Percentiles rank a stretch among this genome's conserved stretches.
Evolutionary conservation across 163 green algal species (phyloP).

Genomic region (Coccomyxa subellipsoidea): DNA sequence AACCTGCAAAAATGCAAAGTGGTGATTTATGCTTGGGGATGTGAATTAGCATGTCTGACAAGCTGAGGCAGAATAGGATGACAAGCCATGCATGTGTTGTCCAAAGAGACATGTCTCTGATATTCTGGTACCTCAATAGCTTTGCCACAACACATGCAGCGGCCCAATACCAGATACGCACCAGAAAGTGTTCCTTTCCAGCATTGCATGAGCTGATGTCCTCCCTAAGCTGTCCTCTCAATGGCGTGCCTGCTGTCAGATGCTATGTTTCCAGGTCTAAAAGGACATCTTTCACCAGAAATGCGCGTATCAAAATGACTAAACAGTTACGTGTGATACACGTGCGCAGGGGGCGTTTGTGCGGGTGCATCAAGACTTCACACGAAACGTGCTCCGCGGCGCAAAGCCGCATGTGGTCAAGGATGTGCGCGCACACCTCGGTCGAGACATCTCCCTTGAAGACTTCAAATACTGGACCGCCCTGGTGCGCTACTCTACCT

Average conservation of each 20-base stretch:
- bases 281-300: too few species aligned
- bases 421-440: neutral
- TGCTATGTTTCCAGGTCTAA: too few species aligned
- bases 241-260: too few species aligned
- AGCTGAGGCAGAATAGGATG: neutral
- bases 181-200: too few species aligned
- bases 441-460: neutral
- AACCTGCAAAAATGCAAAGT: neutral
- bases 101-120: too few species aligned
- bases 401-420: neutral
- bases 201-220: too few species aligned
- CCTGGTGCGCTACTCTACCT: neutral
- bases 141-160: too few species aligned
- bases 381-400: neutral
- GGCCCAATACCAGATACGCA: too few species aligned
- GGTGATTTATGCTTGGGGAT: neutral
- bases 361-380: neutral
- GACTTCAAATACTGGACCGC: constrained; percentile 1
- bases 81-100: neutral
- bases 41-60: neutral
- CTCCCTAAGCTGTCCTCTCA: too few species aligned
- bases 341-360: constrained; percentile 5
- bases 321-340: too few species aligned
- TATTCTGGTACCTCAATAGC: neutral
- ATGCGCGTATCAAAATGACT: too few species aligned